Base-by-base conservation (phyloP, 2,329 filamentous ascomycete species). In the Nemania bipapillata region DNA sequence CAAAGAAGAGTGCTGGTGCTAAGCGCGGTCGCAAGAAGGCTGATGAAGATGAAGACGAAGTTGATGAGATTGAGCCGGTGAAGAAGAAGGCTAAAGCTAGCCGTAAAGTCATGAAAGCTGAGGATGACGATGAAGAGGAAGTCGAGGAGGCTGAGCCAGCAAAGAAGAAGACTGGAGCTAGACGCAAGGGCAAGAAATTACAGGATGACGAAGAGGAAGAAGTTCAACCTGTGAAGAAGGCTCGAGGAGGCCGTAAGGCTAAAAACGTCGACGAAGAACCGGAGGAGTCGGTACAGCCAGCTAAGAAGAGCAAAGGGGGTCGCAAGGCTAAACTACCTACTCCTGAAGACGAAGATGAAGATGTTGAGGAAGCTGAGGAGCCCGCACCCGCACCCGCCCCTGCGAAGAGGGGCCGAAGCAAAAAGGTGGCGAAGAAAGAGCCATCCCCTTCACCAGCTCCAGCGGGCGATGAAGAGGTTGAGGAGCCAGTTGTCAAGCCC, bases 11-110 rank as follows among this genome's bases (percentile, higher is more conserved):
- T 58, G 69, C 74, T 17, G 79, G 79, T 65, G 76, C 77, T 55
- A 82, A 83, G 76, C 79, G 80, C 30, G 74, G 78, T 50, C 78
- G 77, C 70, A 79, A 79, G 75, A 81, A 80, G 74, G 77, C 73
- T 11, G 75, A 72, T 30, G 70, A 71, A 3, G 75, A 77, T 15
- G 74, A 73, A 20, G 76, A 79, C 9, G 76, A 76, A 20, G 30
- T 77, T n/a, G 71, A 66, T 5, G 47, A 75, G 24, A 67, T 65
- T 24, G 37, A 70, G 37, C 66, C 67, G 11, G 66, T 54, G n/a
- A 79, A 80, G 26, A 70, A 49, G 71, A 66, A 63, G 50, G 70
- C 70, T n/a, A 67, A 64, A 53, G 53, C 70, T 24, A 77, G 77
- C 64, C 77, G 71, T n/a, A 72, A 69, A 52, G 28, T 49, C 24